Conservation (phyloP, 2,329 filamentous ascomycete species). For the Nemania sp. region DNA sequence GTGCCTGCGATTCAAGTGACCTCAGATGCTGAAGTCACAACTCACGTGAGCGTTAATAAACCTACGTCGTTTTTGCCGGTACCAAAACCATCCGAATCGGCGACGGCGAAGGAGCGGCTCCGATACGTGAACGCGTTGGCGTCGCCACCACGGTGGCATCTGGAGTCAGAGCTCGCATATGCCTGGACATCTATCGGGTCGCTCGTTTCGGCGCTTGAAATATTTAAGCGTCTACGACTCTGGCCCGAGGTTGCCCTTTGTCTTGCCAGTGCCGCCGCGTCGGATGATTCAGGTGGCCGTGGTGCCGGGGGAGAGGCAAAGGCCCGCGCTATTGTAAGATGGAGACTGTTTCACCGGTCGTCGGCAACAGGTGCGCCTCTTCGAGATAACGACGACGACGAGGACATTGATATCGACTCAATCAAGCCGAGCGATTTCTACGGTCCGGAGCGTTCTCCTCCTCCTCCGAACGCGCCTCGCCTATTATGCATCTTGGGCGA, state of each 20-base stretch:
- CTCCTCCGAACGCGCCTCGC: slow-evolving; percentile 81
- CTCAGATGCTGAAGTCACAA: slow-evolving; percentile 37
- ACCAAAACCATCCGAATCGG: slow-evolving; percentile 75
- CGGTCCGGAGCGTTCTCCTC: slow-evolving; percentile 70
- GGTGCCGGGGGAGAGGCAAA: slow-evolving; percentile 73
- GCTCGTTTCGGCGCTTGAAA: slow-evolving; percentile 86
- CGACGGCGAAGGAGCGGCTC: slow-evolving; percentile 74
- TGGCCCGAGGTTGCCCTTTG: slow-evolving; percentile 96
- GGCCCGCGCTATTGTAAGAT: slow-evolving; percentile 74
- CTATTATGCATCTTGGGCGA: slow-evolving; percentile 94
- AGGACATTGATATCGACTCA: slow-evolving; percentile 59
- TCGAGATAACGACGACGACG: slow-evolving; percentile 52
- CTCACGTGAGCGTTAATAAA: slow-evolving; percentile 43
- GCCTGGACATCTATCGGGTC: slow-evolving; percentile 92
- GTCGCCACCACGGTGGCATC: slow-evolving; percentile 87
- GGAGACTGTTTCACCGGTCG: slow-evolving; percentile 75
- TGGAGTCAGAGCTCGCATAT: slow-evolving; percentile 89
- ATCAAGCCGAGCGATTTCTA: slow-evolving; percentile 58
- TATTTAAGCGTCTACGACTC: slow-evolving; percentile 89
- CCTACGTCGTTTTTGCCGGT: slow-evolving; percentile 82
- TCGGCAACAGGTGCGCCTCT: slow-evolving; percentile 38
- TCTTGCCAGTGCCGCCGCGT: slow-evolving; percentile 65
- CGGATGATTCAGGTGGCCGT: slow-evolving; percentile 61
- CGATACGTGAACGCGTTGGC: slow-evolving; percentile 82
- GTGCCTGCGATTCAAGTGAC: slow-evolving; percentile 54